phyloP scores from a whole-genome alignment of 2,329 filamentous ascomycete species.

The Fusarium sp. region DNA sequence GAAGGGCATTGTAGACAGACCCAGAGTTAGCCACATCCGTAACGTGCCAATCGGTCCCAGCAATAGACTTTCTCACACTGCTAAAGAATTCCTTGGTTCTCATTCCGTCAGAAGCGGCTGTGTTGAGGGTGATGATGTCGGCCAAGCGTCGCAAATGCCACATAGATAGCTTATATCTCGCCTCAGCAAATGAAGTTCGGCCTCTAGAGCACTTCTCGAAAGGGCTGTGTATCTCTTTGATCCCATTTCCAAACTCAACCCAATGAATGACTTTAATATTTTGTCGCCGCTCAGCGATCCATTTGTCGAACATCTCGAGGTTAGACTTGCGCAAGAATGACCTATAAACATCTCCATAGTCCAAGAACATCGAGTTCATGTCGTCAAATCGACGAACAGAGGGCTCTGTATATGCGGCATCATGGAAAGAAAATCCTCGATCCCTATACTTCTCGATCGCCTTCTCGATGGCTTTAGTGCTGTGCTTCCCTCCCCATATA shows the following conservation, averaged over 20 bases:
- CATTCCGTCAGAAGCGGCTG: background rate
- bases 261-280: conserved; percentile 15
- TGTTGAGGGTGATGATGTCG: conserved; percentile 10
- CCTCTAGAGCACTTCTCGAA: conserved; percentile 9
- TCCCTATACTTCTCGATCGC: conserved; percentile 13
- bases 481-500: background rate
- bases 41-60: background rate
- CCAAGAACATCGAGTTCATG: conserved; percentile 6
- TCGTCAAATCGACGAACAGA: conserved; percentile 12
- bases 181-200: conserved; percentile 1
- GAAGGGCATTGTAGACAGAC: conserved; percentile 2
- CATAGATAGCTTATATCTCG: background rate
- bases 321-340: conserved; percentile 1
- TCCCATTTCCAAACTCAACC: conserved; percentile 13
- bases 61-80: conserved; percentile 9
- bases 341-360: conserved; percentile 19
- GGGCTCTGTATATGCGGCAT: background rate
- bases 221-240: conserved; percentile 5
- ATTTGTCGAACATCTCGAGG: conserved; percentile 2
- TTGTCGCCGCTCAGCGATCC: conserved; percentile 6
- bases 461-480: conserved; percentile 3
- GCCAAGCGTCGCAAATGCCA: background rate
- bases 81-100: conserved; percentile 2
- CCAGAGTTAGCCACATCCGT: conserved; percentile 4
- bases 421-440: conserved; percentile 1